phyloP scores from a whole-genome alignment of 106 monocot species.

The Phalaenopsis equestris region DNA sequence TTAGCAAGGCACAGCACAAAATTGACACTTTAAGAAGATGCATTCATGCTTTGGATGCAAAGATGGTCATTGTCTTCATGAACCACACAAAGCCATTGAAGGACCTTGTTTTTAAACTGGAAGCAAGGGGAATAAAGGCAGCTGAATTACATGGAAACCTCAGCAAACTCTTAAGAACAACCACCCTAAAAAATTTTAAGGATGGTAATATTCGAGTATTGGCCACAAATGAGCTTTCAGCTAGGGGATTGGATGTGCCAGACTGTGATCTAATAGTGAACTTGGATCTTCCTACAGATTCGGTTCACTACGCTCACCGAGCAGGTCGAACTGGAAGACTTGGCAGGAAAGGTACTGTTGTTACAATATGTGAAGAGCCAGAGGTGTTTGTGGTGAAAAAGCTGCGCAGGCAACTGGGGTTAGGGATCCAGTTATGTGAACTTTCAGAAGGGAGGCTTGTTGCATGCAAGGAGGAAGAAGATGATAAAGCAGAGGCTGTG shows the following conservation, averaged over 20 bases:
- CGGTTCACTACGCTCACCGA: constrained; percentile 90
- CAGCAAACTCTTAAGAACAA: constrained; percentile 71
- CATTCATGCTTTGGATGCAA: constrained; percentile 76
- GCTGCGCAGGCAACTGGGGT: constrained; percentile 55
- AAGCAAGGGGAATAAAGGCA: constrained; percentile 81
- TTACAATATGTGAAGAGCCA: constrained; percentile 69
- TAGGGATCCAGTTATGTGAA: constrained; percentile 55
- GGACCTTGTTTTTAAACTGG: constrained; percentile 87
- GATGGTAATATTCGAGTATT: constrained; percentile 72
- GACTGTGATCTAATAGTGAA: constrained; percentile 95
- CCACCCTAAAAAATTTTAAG: constrained; percentile 79
- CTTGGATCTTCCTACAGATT: constrained; percentile 87
- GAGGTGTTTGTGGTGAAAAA: constrained; percentile 91
- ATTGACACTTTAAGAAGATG: constrained; percentile 89
- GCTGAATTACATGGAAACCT: constrained; percentile 91
- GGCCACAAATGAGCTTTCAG: constrained; percentile 92
- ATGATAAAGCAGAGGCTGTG: constrained; percentile 9
- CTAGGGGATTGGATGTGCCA: constrained; percentile 86
- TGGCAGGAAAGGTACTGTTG: constrained; percentile 73
- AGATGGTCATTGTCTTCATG: constrained; percentile 79
- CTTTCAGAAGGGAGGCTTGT: constrained; percentile 74
- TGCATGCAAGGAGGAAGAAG: constrained; percentile 43
- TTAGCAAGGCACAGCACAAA: constrained; percentile 70
- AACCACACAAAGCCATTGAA: constrained; percentile 82
- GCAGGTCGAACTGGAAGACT: constrained; percentile 89